Percentiles rank a stretch among this genome's conserved stretches.
These are phyloP conservation scores for Wickerhamomyces hampshirensis DNA, from an alignment of 805 yeast genomes.

Conservation along the genomic window DNA sequence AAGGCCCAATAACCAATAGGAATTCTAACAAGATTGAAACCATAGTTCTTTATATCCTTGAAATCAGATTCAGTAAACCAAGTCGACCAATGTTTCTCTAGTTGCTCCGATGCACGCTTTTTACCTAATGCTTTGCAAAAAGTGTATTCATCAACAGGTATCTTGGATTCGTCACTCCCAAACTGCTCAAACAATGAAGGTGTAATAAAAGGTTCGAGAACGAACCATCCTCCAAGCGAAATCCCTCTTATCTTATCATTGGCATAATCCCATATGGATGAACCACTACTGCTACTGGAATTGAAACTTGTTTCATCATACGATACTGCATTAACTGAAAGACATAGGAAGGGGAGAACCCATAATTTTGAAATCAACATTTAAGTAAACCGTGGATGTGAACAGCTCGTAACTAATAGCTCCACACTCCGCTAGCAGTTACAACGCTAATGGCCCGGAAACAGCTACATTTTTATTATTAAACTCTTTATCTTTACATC, in stretches of 20 bases:
- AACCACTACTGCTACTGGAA: neutral
- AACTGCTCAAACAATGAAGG: conserved; percentile 51
- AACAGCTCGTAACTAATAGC: too few species aligned
- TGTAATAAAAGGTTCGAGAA: conserved; percentile 65
- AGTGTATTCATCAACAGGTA: conserved; percentile 60
- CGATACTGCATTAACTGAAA: too few species aligned
- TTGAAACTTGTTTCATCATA: neutral
- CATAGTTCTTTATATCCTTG: conserved; percentile 41
- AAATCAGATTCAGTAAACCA: conserved; percentile 61
- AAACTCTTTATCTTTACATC: too few species aligned
- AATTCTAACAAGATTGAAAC: conserved; percentile 66
- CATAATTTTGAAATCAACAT: too few species aligned
- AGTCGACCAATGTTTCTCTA: conserved; percentile 50
- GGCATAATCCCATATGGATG: conserved; percentile 19
- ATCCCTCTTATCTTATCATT: conserved; percentile 34
- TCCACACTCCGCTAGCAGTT: too few species aligned
- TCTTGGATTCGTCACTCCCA: conserved; percentile 28
- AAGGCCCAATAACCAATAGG: conserved; percentile 84
- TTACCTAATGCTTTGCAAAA: conserved; percentile 46
- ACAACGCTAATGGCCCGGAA: too few species aligned
- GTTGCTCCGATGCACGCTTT: conserved; percentile 35
- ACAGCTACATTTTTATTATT: too few species aligned
- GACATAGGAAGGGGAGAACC: too few species aligned
- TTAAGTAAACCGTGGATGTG: too few species aligned
- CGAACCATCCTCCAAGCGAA: conserved; percentile 68